These are phyloP conservation scores for Aleurites moluccanus DNA, from an alignment of 441 rosid genomes.

Conservation along the genomic window DNA sequence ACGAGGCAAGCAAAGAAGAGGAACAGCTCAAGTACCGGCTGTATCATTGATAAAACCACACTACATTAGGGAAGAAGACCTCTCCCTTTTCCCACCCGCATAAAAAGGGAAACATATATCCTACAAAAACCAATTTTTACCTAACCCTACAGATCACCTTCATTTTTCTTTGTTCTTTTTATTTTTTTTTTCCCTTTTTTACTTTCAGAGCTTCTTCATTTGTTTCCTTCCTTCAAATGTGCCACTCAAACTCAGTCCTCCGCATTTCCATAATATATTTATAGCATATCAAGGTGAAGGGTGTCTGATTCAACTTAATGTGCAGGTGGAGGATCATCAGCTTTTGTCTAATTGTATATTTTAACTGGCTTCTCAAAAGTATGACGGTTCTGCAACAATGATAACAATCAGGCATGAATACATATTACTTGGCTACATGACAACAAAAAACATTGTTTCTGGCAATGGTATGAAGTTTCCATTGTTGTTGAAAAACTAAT, in stretches of 20 bases:
- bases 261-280: constrained; percentile 16
- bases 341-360: constrained; percentile 72
- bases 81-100: constrained; percentile 22
- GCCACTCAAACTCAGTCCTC: constrained; percentile 10
- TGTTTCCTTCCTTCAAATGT: constrained; percentile 27
- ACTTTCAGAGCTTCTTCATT: neutral
- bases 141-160: constrained; percentile 15
- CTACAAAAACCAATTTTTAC: constrained; percentile 36
- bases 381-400: constrained; percentile 75
- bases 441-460: neutral
- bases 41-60: constrained; percentile 19
- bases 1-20: constrained; percentile 23
- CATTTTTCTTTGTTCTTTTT: neutral
- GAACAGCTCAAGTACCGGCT: neutral
- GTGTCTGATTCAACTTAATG: constrained; percentile 19
- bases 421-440: neutral
- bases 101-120: constrained; percentile 20
- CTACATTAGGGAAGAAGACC: constrained; percentile 12
- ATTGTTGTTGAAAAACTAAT: neutral
- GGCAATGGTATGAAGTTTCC: neutral
- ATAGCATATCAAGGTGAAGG: constrained; percentile 1
- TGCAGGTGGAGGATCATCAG: constrained; percentile 33
- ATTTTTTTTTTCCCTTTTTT: neutral
- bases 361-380: constrained; percentile 85
- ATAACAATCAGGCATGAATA: neutral